phyloP scores from a whole-genome alignment of 2,329 filamentous ascomycete species.

The Capronia americana region DNA sequence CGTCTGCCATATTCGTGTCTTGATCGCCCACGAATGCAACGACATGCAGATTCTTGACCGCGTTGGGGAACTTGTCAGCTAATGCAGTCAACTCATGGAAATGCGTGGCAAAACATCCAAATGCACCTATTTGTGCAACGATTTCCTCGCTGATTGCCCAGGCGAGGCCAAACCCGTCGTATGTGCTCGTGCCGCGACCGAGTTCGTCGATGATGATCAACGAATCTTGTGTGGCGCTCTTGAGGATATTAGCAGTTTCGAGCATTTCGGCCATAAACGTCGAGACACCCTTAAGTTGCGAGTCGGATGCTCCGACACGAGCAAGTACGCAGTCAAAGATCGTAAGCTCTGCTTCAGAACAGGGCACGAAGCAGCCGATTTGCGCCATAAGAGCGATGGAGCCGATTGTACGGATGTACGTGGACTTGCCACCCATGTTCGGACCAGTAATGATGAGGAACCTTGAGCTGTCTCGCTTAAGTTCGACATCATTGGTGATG shows the following conservation, averaged over 20 bases:
- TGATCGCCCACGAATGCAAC: conserved; percentile 81
- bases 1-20: conserved; percentile 41
- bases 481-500: conserved; percentile 93
- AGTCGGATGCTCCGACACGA: conserved; percentile 92
- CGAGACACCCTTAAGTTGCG: conserved; percentile 94
- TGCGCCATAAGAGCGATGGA: conserved; percentile 98
- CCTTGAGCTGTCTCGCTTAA: conserved; percentile 78
- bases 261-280: conserved; percentile 99
- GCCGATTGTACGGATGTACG: conserved; percentile 95
- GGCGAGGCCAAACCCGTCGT: conserved; percentile 97
- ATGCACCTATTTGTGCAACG: conserved; percentile 91
- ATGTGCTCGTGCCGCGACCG: conserved; percentile 94
- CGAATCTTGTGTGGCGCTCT: conserved; percentile 91
- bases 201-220: conserved; percentile 99
- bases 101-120: conserved; percentile 94
- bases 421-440: conserved; percentile 99
- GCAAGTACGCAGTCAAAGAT: conserved; percentile 98
- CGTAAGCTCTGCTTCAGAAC: conserved; percentile 84
- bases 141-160: conserved; percentile 99
- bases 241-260: conserved; percentile 97
- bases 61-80: conserved; percentile 77
- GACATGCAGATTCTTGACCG: conserved; percentile 92
- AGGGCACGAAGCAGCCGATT: conserved; percentile 94
- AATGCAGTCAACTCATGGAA: conserved; percentile 97
- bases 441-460: conserved; percentile 97